Base-by-base conservation (phyloP, 257 asterid genomes). In the Misopates orontium region DNA sequence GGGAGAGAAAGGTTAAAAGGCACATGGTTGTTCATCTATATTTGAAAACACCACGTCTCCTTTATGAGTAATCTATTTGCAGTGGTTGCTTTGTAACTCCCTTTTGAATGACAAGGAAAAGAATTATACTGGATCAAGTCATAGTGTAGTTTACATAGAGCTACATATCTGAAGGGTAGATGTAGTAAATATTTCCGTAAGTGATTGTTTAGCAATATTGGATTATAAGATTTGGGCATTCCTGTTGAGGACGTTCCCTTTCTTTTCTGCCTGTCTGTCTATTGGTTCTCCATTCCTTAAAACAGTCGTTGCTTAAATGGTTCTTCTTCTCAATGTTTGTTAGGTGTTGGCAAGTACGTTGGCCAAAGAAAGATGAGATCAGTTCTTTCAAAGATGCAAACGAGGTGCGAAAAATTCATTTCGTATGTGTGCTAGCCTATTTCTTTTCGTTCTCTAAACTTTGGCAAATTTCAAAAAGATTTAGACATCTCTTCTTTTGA, bases 351-450 rank as follows among this genome's bases (percentile, higher is more conserved):
- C 68, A 25, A 62, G 58, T 53, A 22, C 32, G n/a, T 21, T 53
- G 58, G 58, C 58, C 58, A 0, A 80, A 79, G 75, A 89, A 76
- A 75, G 83, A 79, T 50, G 88, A 80, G 59, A 50, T 25, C 65
- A 71, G 56, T 71, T 71, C 74, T 67, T 89, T 62, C 75, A 86
- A 86, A 79, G 96, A 89, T 72, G 92, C 96, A 44, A 89, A 89
- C 67, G 92, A 84, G 90, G 96, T 84, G 73, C 14, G 67, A 31
- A 56, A 28, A 28, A 28, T 28, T 28, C 36, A 9, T 36, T 8
- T 1, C 10, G 8, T 36, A 9, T 8, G 8, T 36, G 42, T 18
- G 10, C 48, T 44, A 22, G 54, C 25, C 57, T 36, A 14, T 67
- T 20, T 44, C 51, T 31, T 41, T 39, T 32, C 40, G 11, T 36